A percentile compares a stretch with the other conserved stretches of the same genome.
These are phyloP conservation scores for Microbotryomycetes sp. DNA, from an alignment of 1,284 basidiomycete species.

Conservation along the genomic window DNA sequence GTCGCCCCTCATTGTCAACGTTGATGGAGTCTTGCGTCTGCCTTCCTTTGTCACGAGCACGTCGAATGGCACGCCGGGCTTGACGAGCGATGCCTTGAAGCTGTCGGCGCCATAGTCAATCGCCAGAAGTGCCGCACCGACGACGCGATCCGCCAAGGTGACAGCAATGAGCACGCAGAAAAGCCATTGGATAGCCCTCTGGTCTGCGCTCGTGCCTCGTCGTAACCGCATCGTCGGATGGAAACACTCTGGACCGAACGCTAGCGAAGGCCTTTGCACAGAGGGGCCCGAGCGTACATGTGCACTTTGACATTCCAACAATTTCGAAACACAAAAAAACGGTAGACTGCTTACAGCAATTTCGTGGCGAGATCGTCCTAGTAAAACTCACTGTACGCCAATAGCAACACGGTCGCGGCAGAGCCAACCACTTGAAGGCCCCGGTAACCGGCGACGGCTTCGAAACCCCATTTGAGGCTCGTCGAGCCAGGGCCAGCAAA, in stretches of 20 bases:
- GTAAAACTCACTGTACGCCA: not conserved
- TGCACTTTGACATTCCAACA: not conserved
- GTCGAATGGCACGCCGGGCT: slow-evolving; percentile 92
- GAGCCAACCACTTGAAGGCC: not conserved
- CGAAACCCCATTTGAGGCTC: not conserved
- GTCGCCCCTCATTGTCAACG: slow-evolving; percentile 76
- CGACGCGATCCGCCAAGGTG: slow-evolving; percentile 3
- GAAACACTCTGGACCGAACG: not conserved
- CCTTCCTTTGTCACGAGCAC: slow-evolving; percentile 93
- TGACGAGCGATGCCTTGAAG: slow-evolving; percentile 93
- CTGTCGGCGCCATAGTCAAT: slow-evolving; percentile 95
- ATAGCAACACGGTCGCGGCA: not conserved
- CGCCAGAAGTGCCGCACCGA: slow-evolving; percentile 56
- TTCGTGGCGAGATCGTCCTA: not conserved
- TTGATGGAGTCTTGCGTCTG: slow-evolving; percentile 87
- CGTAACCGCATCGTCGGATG: not conserved
- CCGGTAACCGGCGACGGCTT: not conserved
- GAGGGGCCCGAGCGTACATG: not conserved
- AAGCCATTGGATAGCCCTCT: not conserved
- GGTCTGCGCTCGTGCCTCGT: not conserved
- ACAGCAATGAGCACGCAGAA: not conserved
- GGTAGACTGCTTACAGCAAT: not conserved
- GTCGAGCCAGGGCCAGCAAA: not conserved
- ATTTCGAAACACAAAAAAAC: not conserved
- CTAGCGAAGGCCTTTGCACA: not conserved